phyloP scores from a whole-genome alignment of 2,329 filamentous ascomycete species.

The Claviceps citrina region DNA sequence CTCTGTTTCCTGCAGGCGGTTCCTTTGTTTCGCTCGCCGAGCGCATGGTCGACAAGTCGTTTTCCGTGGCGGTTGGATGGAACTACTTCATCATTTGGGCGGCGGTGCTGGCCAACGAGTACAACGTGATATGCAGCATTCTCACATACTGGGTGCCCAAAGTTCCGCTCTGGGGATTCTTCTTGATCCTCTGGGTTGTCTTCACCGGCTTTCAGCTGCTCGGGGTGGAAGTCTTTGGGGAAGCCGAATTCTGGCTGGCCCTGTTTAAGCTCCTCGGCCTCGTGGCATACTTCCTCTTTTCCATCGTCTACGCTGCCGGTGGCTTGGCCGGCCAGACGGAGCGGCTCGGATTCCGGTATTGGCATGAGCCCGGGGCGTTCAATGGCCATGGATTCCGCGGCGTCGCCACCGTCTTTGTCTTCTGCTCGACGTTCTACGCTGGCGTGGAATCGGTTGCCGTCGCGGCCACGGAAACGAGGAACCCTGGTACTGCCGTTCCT shows the following conservation, averaged over 20 bases:
- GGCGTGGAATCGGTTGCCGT: conserved; percentile 51
- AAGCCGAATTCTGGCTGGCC: conserved; percentile 68
- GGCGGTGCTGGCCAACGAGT: conserved; percentile 52
- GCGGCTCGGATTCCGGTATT: conserved; percentile 53
- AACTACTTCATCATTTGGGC: conserved; percentile 58
- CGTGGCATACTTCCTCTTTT: conserved; percentile 57
- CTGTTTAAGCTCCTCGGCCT: conserved; percentile 56
- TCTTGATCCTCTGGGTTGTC: conserved; percentile 59
- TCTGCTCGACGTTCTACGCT: conserved; percentile 55
- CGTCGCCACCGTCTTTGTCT: conserved; percentile 51
- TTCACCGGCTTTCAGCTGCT: conserved; percentile 56
- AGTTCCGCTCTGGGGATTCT: conserved; percentile 50
- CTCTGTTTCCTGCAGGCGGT: conserved; percentile 54
- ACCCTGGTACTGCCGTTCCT: conserved; percentile 39
- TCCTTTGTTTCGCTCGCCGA: conserved; percentile 57
- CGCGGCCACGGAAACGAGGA: conserved; percentile 45
- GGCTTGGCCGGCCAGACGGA: conserved; percentile 44
- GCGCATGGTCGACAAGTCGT: conserved; percentile 55
- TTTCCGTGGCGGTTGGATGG: conserved; percentile 54
- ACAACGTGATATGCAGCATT: conserved; percentile 53
- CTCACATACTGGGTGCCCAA: conserved; percentile 49
- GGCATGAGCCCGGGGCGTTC: conserved; percentile 56
- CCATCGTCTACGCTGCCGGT: conserved; percentile 54
- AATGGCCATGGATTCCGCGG: conserved; percentile 49
- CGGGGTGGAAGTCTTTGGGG: conserved; percentile 59